Evolutionary conservation across 441 rosid genomes (phyloP).

Genomic region (Flueggea neowawraea): DNA sequence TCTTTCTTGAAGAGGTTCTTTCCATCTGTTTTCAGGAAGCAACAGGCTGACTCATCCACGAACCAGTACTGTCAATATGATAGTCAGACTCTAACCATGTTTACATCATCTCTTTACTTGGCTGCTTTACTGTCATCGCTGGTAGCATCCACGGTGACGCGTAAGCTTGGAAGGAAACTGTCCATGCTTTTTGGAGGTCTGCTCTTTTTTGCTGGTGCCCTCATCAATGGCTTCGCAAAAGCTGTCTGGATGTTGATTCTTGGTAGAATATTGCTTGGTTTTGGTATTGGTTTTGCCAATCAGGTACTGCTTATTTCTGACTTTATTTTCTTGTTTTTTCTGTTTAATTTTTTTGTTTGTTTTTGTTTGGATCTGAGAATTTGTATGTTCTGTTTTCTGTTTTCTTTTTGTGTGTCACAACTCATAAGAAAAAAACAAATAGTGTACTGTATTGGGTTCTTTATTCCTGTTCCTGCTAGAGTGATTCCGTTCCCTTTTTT

Average conservation of each 20-base stretch:
- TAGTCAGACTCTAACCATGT: constrained; percentile 61
- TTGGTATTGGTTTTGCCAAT: constrained; percentile 89
- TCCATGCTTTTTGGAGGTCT: constrained; percentile 73
- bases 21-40: constrained; percentile 54
- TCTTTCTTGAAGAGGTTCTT: constrained; percentile 68
- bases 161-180: constrained; percentile 56
- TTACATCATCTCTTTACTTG: constrained; percentile 88
- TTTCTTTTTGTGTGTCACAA: not conserved
- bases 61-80: constrained; percentile 86
- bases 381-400: not conserved
- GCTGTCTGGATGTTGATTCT: constrained; percentile 77
- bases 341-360: not conserved
- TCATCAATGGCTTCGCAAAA: constrained; percentile 64
- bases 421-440: too few relatives aligned
- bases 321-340: too few relatives aligned
- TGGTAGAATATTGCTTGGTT: constrained; percentile 87
- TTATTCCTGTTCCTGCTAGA: not conserved
- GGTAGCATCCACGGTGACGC: constrained; percentile 52
- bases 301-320: constrained; percentile 43
- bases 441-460: not conserved
- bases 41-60: constrained; percentile 27
- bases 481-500: not conserved
- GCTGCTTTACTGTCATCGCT: constrained; percentile 72
- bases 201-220: constrained; percentile 76
- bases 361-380: constrained; percentile 7